Evolutionary conservation across 1,139 yeast species (phyloP), one percentile per base, ranked within the genome.

Genomic region (Insectozyma bohioensis): DNA sequence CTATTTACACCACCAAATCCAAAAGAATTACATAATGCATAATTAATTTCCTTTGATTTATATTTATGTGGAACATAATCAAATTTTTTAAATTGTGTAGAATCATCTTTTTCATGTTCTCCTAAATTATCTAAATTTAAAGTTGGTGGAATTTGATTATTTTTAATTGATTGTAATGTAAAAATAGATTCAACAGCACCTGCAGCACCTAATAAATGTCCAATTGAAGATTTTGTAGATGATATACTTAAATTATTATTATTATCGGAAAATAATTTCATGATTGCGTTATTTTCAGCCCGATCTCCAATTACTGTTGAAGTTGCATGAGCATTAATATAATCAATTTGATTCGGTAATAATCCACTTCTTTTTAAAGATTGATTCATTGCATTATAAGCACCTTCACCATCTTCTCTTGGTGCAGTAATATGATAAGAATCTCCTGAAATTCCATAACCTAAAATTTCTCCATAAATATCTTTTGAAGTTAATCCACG

Each of bases 1-100:
- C 95, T 83, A 57, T 94, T 94, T 6, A 95, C 88, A 10, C 99
- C 99, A 6, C 99, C 99, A 63, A 94, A 92, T 0, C 98, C 99
- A 63, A 94, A 92, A 45, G 96, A 86, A 53, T 94, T 94, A 36
- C 88, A 78, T 47, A 94, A 45, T 0, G 92, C 97, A 45, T 74
- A 70, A 6, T 70, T 51, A 7, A 85, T 52, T 3, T 54, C 48
- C 12, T 55, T 37, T 3, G 6, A 8, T 39, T 62, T 67, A 4
- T 81, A 63, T 6, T 49, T 43, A 20, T 72, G 61, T 0, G 78
- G 72, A 4, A 86, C 82, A 47, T 82, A 83, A 49, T 85, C 80
- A 44, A 85, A 73, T 12, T 50, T 49, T 8, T n/a, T 10, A 47
- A 78, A 79, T 26, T 64, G 67, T 1, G 52, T 64, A 0, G 46